Percentiles rank a stretch among this genome's conserved stretches.
These are phyloP conservation scores for Eucalyptus marginata DNA, from an alignment of 345 rosid species.

Conservation along the genomic window DNA sequence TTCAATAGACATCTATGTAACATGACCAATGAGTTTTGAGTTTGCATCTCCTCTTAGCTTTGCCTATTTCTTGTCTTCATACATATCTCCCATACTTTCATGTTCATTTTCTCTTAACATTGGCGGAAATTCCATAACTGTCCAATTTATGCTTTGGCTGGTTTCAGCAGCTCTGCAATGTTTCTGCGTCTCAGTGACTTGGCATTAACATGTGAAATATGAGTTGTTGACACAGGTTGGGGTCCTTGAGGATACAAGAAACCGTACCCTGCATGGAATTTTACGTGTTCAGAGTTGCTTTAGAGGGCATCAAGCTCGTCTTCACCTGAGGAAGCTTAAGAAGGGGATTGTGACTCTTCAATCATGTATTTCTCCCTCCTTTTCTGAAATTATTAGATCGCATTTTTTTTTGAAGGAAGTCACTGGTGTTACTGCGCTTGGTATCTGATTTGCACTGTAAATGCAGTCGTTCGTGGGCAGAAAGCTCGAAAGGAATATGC, in stretches of 20 bases:
- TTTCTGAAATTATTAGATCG: neutral
- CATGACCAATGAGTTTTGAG: neutral
- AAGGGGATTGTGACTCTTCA: conserved; percentile 59
- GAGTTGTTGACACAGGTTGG: conserved; percentile 57
- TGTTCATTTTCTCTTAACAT: neutral
- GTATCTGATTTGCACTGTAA: neutral
- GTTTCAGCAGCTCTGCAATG: neutral
- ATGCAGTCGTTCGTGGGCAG: conserved; percentile 73
- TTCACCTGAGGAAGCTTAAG: conserved; percentile 42
- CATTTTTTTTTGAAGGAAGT: neutral
- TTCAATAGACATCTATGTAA: neutral
- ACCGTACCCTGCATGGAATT: conserved; percentile 92
- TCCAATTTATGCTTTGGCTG: neutral
- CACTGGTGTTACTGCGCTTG: neutral
- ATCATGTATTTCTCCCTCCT: conserved; percentile 49
- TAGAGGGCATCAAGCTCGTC: conserved; percentile 87
- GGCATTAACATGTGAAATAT: neutral
- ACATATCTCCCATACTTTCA: neutral
- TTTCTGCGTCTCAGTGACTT: neutral
- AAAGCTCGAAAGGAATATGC: conserved; percentile 59
- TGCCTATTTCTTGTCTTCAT: neutral
- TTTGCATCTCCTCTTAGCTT: neutral
- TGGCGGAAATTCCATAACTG: neutral
- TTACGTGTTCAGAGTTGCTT: conserved; percentile 93
- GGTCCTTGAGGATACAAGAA: conserved; percentile 93